Evolutionary conservation across 2,329 filamentous ascomycete species (phyloP), one percentile per base, ranked within the genome.

Genomic region (Exophiala dermatitidis): DNA sequence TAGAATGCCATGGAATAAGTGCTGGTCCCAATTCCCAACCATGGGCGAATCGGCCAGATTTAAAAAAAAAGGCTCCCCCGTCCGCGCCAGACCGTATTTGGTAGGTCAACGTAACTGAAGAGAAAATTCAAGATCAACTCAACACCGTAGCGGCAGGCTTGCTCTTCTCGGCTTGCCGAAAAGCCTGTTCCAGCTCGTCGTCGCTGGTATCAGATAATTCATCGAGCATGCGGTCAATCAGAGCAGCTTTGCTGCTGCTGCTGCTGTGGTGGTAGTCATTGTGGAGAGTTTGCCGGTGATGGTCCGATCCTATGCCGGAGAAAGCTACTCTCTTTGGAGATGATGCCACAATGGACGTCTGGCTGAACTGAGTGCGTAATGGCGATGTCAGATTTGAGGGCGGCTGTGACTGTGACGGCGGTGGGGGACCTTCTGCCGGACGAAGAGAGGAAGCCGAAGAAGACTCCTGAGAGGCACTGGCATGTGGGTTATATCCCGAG

Each of bases 401-500:
- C 2, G 60, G 55, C 32, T 12, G 38, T 41, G 38, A 19, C 19
- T 19, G 19, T 19, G 19, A 19, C 19, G 19, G 19, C 19, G 19
- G 19, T 19, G 19, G 19, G 19, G 19, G 19, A 19, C 19, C 36
- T 5, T 8, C 38, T 41, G 38, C 7, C 28, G 38, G 26, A 26
- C 56, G 42, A 48, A 52, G 33, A 4, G 53, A 60, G 26, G 65
- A n/a, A n/a, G n/a, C n/a, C n/a, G n/a, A n/a, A n/a, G n/a, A n/a
- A n/a, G n/a, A 60, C 10, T 58, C 55, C 51, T 63, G 61, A 4
- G 60, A 61, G 26, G 57, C n/a, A n/a, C n/a, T n/a, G n/a, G n/a
- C 61, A 3, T 65, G 67, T n/a, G 69, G 65, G 41, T 69, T 69
- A 55, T 58, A 73, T 1, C 70, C 71, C 3, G 73, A 74, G 50